Conservation (phyloP, 495 filamentous ascomycete genomes). For the Penicillium atrosanguineum region DNA sequence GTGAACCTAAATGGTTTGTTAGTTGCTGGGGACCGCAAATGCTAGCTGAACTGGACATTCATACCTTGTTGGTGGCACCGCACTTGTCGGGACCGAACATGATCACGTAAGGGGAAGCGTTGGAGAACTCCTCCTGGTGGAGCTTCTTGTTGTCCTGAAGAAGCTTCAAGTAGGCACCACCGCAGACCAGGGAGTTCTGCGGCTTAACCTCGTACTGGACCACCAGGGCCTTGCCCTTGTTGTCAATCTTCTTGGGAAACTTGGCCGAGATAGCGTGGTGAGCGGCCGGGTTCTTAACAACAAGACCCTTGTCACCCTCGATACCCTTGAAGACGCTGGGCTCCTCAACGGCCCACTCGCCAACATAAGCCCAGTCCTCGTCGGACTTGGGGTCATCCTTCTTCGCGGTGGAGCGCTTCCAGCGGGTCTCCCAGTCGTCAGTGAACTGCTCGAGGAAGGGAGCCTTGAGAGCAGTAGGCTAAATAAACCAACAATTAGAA, state of each 20-base stretch:
- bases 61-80: constrained; percentile 94
- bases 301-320: constrained; percentile 92
- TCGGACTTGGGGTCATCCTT: constrained; percentile 84
- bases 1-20: constrained; percentile 63
- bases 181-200: constrained; percentile 96
- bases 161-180: constrained; percentile 99
- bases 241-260: constrained; percentile 93
- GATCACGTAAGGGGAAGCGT: constrained; percentile 95
- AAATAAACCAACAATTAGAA: constrained; percentile 16
- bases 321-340: constrained; percentile 90
- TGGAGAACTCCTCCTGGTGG: constrained; percentile 96
- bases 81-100: constrained; percentile 99
- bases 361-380: constrained; percentile 97
- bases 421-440: constrained; percentile 86
- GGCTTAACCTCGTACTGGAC: constrained; percentile 99
- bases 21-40: not conserved
- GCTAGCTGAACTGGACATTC: not conserved
- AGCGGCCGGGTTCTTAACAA: constrained; percentile 93
- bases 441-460: constrained; percentile 99
- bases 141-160: constrained; percentile 96
- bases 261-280: constrained; percentile 99
- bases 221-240: constrained; percentile 93
- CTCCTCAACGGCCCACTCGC: constrained; percentile 96
- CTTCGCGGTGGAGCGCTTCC: constrained; percentile 94
- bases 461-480: constrained; percentile 86